These are phyloP conservation scores for Kappamyces sp. DNA, from an alignment of 192 early-diverging fungal genomes.

Conservation along the genomic window DNA sequence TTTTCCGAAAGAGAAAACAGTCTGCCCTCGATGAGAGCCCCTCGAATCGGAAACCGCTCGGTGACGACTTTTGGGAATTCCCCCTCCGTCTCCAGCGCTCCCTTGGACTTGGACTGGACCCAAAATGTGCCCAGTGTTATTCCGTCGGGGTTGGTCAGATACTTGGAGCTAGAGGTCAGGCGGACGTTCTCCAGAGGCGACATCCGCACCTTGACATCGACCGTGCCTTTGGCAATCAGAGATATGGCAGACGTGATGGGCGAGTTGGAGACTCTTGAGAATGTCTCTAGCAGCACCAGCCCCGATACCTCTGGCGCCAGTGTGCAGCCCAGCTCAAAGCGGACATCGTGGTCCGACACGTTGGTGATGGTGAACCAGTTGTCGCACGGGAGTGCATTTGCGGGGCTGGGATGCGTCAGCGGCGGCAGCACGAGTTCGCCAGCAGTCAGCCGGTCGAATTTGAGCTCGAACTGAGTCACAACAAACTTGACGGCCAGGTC, in stretches of 20 bases:
- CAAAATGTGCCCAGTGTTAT: conserved; percentile 63
- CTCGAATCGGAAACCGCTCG: conserved; percentile 63
- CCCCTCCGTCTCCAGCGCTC: background rate
- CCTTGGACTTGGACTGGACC: conserved; percentile 49
- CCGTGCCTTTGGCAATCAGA: conserved; percentile 54
- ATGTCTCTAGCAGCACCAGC: conserved; percentile 61
- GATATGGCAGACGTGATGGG: conserved; percentile 63
- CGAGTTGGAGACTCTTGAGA: conserved; percentile 78
- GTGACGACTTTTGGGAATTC: conserved; percentile 21
- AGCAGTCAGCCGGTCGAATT: conserved; percentile 61
- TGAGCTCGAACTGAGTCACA: conserved; percentile 66
- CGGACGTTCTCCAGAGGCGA: conserved; percentile 57
- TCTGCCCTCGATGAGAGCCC: conserved; percentile 56
- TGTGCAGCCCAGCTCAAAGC: conserved; percentile 69
- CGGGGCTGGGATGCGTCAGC: conserved; percentile 56
- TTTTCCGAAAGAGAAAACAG: conserved; percentile 65
- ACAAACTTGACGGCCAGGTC: conserved; percentile 40
- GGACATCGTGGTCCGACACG: conserved; percentile 66
- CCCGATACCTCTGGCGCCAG: conserved; percentile 53
- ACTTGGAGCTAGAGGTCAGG: conserved; percentile 40
- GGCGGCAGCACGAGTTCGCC: conserved; percentile 68
- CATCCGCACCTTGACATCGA: conserved; percentile 63
- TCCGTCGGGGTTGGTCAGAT: conserved; percentile 55
- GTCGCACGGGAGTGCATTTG: conserved; percentile 58
- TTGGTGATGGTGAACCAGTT: conserved; percentile 78